These are phyloP conservation scores for Meripilus lineatus DNA, from an alignment of 1,284 basidiomycete species.

Conservation along the genomic window DNA sequence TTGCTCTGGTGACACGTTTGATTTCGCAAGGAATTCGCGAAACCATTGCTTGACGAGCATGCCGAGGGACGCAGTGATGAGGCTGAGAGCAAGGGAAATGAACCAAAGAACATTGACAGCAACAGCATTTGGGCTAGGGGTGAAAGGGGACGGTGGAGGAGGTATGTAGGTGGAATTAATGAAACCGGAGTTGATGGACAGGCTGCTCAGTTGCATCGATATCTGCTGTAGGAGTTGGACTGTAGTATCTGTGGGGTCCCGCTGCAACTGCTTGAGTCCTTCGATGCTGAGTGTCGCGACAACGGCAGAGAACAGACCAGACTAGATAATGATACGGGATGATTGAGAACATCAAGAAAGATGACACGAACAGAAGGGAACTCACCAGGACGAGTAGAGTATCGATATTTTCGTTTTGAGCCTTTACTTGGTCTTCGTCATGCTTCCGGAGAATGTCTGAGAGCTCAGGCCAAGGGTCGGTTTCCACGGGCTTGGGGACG, in stretches of 20 bases:
- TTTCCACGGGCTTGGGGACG: too few species aligned
- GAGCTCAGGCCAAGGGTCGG: neutral
- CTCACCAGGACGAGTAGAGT: slow-evolving; percentile 2
- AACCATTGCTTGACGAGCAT: slow-evolving; percentile 16
- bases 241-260: slow-evolving; percentile 27
- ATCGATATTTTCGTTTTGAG: slow-evolving; percentile 3
- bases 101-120: slow-evolving; percentile 35
- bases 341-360: neutral
- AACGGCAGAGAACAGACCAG: slow-evolving; percentile 42
- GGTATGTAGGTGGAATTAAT: neutral
- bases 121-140: slow-evolving; percentile 19
- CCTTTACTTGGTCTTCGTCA: neutral
- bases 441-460: neutral
- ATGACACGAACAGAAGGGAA: neutral
- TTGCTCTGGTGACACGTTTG: slow-evolving; percentile 31
- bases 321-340: neutral
- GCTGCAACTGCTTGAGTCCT: slow-evolving; percentile 32
- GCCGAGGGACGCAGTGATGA: slow-evolving; percentile 20
- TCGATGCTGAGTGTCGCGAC: slow-evolving; percentile 42
- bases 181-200: neutral
- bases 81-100: slow-evolving; percentile 20
- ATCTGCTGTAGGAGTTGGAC: slow-evolving; percentile 30
- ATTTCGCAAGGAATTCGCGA: slow-evolving; percentile 22
- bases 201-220: slow-evolving; percentile 3
- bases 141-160: neutral